Base-by-base conservation (phyloP, 2,329 filamentous ascomycete genomes). In the Plenodomus tracheiphilus region DNA sequence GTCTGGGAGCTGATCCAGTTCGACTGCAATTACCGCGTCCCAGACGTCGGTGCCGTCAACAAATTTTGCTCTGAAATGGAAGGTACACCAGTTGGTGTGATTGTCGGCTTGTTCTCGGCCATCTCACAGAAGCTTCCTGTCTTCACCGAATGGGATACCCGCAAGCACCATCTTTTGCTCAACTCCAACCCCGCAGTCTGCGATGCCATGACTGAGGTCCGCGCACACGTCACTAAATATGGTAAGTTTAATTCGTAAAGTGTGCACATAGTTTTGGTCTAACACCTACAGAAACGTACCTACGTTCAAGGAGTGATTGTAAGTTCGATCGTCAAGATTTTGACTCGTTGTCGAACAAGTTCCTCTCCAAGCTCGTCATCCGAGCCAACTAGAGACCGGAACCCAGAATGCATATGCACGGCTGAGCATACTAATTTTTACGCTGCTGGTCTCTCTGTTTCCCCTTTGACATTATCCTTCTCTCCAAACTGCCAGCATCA, bases 1-100 rank as follows among this genome's bases (percentile, higher is more conserved):
- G 91, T 97, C 17, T 97, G 93, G 93, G 93, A 97, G 74, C 88
- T 96, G 81, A 97, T 97, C 85, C 92, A 97, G 74, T 97, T 97
- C 69, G 93, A 97, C 77, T 95, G 89, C 81, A 90, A 96, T 77
- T 97, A 96, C 81, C 88, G 93, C 43, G 87, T 95, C 3, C 91
- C 89, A 4, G 92, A 97, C 71, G 82, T 88, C 45, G 81, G 83
- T 41, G 88, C 88, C 4, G 92, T 96, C 54, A 85, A 93, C 68
- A 96, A 96, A 77, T 97, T 97, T 81, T 97, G 92, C 79, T 84
- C 80, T 49, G 93, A 97, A 69, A 97, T 97, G 93, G 93, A 97
- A 78, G 89, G 88, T 9, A 96, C 89, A 7, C 93, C 93, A 0
- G 92, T 97, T 36, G 93, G 93, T 64, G 93, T 97, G 64, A 96